Base-by-base conservation (phyloP, 176 grass and related monocot genomes). In the Ensete ventricosum region DNA sequence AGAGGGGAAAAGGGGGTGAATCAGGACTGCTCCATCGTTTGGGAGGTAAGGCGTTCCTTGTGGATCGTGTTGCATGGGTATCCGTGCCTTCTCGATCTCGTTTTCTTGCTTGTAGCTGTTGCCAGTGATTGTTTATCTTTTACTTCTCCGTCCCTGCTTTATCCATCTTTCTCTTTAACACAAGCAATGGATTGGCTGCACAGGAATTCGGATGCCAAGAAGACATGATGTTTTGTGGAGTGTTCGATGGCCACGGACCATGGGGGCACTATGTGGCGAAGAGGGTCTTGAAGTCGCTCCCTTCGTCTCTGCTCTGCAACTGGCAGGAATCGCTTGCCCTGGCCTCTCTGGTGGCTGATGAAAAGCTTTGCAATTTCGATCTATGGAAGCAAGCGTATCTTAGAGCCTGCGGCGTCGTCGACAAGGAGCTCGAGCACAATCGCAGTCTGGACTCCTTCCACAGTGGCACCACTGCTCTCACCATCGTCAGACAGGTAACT, bases 191-290 rank as follows among this genome's bases (percentile, higher is more conserved):
- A 51, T 8, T 50, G 43, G 8, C 75, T 49, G 22, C 24, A 10
- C 77, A 99, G 96, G 96, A 84, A 69, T 99, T 95, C 74, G 96
- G 96, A 11, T 86, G 81, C 83, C 78, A 92, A 64, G 86, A 99
- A 1, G 84, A 84, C 77, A 89, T 71, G 49, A 69, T 89, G 72
- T 80, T 95, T 24, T 99, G 91, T 76, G 96, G 96, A 62, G 82
- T 99, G 51, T 99, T 99, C 55, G 96, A 99, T 59, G 96, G 96
- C 0, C 96, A 99, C 29, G 96, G 96, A 2, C 84, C 76, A 26
- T 99, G 96, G 96, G 96, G 96, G 9, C 91, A 95, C 74, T 95
- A 99, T 81, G 91, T 99, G 0, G 80, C 96, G n/a, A 99, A 95
- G 73, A 76, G 55, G 9, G 91, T 95, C 48, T 57, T 81, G 54